Evolutionary conservation across 2,329 filamentous ascomycete genomes (phyloP), one percentile per base, ranked within the genome.

Genomic region (Ophiostoma triangulosporum): DNA sequence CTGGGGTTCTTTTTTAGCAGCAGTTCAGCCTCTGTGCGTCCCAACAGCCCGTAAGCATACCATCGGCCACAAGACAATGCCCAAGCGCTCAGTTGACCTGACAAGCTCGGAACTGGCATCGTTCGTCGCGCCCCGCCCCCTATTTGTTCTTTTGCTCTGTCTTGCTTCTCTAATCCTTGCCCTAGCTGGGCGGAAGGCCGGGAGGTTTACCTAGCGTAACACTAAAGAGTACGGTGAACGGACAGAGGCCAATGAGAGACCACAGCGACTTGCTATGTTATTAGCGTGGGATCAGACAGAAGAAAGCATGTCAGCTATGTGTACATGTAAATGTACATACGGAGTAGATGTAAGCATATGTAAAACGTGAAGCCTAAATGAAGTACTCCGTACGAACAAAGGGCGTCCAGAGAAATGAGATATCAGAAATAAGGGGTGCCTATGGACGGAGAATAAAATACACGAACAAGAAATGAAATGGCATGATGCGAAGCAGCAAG

Each of bases 181-280:
- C 38, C 38, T 43, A 43, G 12, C 38, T 48, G 9, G 31, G 27
- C 46, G 52, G 48, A 54, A 54, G 48, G 12, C 52, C 52, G 52
- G 52, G 52, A 50, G 45, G 36, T 35, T 50, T 54, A 45, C 52
- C 52, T 50, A 54, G 52, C 49, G 52, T 38, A 26, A 33, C 43
- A 50, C 35, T 26, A 50, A 54, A 53, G 45, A 50, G 38, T 43
- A 43, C 52, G 52, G 52, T 54, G 52, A 54, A 46, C 27, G 46
- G 38, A 2, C 38, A 43, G 20, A 24, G 38, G 7, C 38, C 38
- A 43, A 43, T 20, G 20, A 43, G 38, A 24, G 20, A 6, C 38
- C 38, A 43, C 43, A 9, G 43, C 43, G 43, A 46, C 8, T 29
- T 27, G 43, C 11, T 29, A 24, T 9, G 7, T n/a, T 29, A 46